Percentiles rank a stretch among this genome's conserved stretches.
phyloP scores from a whole-genome alignment of 768 basidiomycete species.

The Psilocybe cubensis region DNA sequence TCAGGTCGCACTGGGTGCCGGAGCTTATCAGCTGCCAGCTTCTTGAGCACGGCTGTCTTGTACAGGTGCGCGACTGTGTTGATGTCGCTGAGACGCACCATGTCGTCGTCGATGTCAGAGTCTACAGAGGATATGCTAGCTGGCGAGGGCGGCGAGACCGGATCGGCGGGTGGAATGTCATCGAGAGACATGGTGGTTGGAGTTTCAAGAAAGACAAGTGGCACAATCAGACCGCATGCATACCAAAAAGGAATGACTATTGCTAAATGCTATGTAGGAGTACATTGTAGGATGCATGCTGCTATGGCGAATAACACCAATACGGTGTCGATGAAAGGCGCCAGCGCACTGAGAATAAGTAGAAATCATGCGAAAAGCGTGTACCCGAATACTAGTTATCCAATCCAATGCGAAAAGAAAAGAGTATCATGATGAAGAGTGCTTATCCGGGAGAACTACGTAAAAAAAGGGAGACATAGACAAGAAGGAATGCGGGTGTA shows the following conservation, averaged over 20 bases:
- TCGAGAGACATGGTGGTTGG: slow-evolving; percentile 16
- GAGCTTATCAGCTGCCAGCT: slow-evolving; percentile 30
- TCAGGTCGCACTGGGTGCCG: slow-evolving; percentile 39
- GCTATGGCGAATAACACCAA: not conserved
- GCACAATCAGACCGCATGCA: not conserved
- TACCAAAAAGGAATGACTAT: not conserved
- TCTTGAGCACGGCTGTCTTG: slow-evolving; percentile 38
- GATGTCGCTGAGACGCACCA: slow-evolving; percentile 45
- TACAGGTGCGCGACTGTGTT: slow-evolving; percentile 62
- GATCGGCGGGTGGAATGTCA: slow-evolving; percentile 3
- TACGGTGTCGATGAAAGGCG: slow-evolving; percentile 2
- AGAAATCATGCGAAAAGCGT: not conserved
- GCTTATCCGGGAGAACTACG: not conserved
- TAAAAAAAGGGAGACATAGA: slow-evolving; percentile 6
- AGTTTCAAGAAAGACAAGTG: not conserved
- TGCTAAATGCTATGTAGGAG: not conserved
- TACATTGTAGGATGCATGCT: slow-evolving; percentile 10
- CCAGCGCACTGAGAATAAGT: slow-evolving; percentile 3
- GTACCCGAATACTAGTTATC: slow-evolving; percentile 5
- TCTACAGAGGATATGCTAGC: slow-evolving; percentile 10
- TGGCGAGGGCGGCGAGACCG: slow-evolving; percentile 11
- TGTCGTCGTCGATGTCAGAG: slow-evolving; percentile 16
- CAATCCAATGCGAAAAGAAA: not conserved
- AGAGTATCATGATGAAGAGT: not conserved
- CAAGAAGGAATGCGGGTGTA: not conserved